Base-by-base conservation (phyloP, 352 stramenopile genomes). In the Pythium phragmitis region DNA sequence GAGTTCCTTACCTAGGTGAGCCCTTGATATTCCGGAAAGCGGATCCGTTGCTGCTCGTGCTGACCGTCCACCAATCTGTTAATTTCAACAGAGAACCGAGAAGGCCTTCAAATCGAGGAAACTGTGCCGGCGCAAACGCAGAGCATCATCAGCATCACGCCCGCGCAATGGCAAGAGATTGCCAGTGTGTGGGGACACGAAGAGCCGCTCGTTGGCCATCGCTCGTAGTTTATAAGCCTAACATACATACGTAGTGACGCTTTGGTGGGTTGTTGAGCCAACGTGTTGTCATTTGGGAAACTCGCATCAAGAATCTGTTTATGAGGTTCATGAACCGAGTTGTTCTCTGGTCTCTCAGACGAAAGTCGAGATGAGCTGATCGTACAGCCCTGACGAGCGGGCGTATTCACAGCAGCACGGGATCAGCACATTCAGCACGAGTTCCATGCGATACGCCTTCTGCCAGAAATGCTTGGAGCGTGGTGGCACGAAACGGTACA, bases 91-190 rank as follows among this genome's bases (percentile, higher is more conserved):
- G 85, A 86, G 33, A 89, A 88, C 69, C 72, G 85, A 49, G 82
- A 91, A 69, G 82, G 80, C 21, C 57, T 77, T 2, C 37, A 60
- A 17, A 49, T 43, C 3, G 81, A 88, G 16, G 68, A 77, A 26
- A 72, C 67, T 34, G 63, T 91, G 19, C 85, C 79, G 4, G 55
- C 75, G 13, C 82, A 85, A 30, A 83, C 80, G 19, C 85, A 94
- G 61, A 91, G 75, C 39, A 90, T 94, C 62, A 91, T 94, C 54
- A 91, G 82, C 53, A 83, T 94, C 60, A 92, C 85, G 12, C 84
- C 82, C 0, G 70, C 75, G 4, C 75, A 94, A 53, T 94, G 82
- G 82, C 63, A 86, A 46, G 69, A 88, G 62, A 71, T 92, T 33
- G 63, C 79, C 16, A 46, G 60, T 47, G 53, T 78, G 4, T 82